Evolutionary conservation across 2,329 filamentous ascomycete genomes (phyloP).

Genomic region (Talaromyces sp.): DNA sequence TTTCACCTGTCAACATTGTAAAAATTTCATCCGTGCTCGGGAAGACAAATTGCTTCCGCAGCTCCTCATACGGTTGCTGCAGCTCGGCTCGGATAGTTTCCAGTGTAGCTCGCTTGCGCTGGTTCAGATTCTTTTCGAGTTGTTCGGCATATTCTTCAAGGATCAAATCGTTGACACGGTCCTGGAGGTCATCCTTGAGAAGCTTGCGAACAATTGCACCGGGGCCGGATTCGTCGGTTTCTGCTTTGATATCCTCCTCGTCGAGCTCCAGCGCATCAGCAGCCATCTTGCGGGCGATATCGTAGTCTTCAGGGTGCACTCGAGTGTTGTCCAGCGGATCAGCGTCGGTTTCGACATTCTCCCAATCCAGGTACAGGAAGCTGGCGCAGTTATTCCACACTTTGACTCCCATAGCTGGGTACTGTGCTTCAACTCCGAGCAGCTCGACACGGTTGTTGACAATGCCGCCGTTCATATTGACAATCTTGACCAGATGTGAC

Average conservation of each 20-base stretch:
- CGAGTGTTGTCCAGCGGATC: slow-evolving; percentile 95
- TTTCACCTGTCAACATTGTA: slow-evolving; percentile 95
- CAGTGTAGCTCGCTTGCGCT: slow-evolving; percentile 89
- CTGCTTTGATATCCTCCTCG: slow-evolving; percentile 94
- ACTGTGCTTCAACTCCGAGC: slow-evolving; percentile 77
- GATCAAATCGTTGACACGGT: slow-evolving; percentile 92
- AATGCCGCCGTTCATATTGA: slow-evolving; percentile 83
- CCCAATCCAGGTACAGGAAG: slow-evolving; percentile 86
- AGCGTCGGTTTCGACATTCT: slow-evolving; percentile 70
- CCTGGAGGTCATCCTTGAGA: slow-evolving; percentile 89
- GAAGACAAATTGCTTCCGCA: slow-evolving; percentile 70
- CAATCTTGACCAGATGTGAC: slow-evolving; percentile 75
- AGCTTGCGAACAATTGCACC: slow-evolving; percentile 90
- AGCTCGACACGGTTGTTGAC: slow-evolving; percentile 81
- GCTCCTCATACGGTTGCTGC: slow-evolving; percentile 87
- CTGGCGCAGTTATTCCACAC: slow-evolving; percentile 97
- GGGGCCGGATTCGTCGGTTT: slow-evolving; percentile 81
- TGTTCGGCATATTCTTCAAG: slow-evolving; percentile 96
- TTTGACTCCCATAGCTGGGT: slow-evolving; percentile 76
- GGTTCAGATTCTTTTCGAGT: slow-evolving; percentile 84
- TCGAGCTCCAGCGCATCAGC: slow-evolving; percentile 94
- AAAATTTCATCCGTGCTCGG: slow-evolving; percentile 76
- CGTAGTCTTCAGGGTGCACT: slow-evolving; percentile 97
- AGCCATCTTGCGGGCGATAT: slow-evolving; percentile 96
- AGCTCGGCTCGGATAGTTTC: slow-evolving; percentile 95